Base-by-base conservation (phyloP, 2,329 filamentous ascomycete genomes). In the Tolypocladium guangdongense region DNA sequence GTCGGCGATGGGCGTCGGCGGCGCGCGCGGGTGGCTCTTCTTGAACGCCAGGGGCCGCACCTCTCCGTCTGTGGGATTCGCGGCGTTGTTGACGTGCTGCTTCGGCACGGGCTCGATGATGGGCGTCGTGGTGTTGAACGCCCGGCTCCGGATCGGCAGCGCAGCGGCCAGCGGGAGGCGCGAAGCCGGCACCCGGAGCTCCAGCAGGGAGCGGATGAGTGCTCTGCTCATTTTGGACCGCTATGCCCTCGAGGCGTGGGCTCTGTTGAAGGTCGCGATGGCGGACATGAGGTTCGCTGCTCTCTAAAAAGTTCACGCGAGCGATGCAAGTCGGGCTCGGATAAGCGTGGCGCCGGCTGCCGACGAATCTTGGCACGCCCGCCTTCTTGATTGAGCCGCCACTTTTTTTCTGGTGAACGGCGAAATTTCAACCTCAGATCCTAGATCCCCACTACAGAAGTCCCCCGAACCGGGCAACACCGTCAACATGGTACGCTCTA, bases 121-220 rank as follows among this genome's bases (percentile, higher is more conserved):
- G 57, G 77, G 74, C 20, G 73, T 63, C n/a, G 78, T 75, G 43
- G 74, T 74, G 61, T 75, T 76, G 66, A 81, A 71, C 50, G 58
- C 62, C 68, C 70, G 66, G 58, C 54, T 43, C 63, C 54, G 59
- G 55, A 65, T 59, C 57, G 62, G 60, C 50, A 59, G 59, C 41
- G 63, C 56, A 53, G 64, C 60, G 36, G 62, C 56, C 43, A 61
- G 56, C 53, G 56, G 32, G 50, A 64, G 41, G 57, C 60, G 56
- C 53, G 57, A 45, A 60, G 59, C 60, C 50, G 75, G 68, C 53
- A 73, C 69, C 61, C 78, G 75, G 51, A 83, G 75, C 74, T 84
- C 82, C 69, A 83, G 67, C 48, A 82, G 71, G 69, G 82, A 84
- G 73, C 81, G 79, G 60, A 85, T 74, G 57, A 87, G 71, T 58